Evolutionary conservation across 352 stramenopile genomes (phyloP), one percentile per base, ranked within the genome.

Genomic region (Globisporangium uncinulatum): DNA sequence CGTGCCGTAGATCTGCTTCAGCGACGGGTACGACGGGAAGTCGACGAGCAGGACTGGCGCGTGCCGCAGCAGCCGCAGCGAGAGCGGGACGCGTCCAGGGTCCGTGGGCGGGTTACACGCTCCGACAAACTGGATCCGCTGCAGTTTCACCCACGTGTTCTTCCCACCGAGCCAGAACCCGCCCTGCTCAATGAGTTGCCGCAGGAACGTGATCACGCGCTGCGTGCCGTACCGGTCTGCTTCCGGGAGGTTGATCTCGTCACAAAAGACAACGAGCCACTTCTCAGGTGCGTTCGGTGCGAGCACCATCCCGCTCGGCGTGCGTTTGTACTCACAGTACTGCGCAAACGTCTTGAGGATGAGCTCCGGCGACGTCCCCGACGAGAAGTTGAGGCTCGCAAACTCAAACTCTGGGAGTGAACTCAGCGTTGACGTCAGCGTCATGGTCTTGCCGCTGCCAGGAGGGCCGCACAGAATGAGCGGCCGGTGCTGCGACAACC

Each of bases 381-480:
- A 99, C 39, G 95, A 99, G 72, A 99, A 99, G 73, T 99, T 99
- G 31, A 99, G 85, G 57, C 91, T 98, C 10, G 95, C 97, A 51
- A 99, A 93, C 51, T 99, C 94, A 57, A 99, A 98, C 53, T 98
- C 92, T 44, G 97, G 95, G n/a, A 99, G 86, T 4, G 89, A 97
- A 61, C 97, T 96, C 36, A 99, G 87, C 9, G 97, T 97, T 32
- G 92, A 98, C 3, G 94, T 99, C 42, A 99, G 73, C 2, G 98
- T 99, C 97, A 99, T 99, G 3, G 97, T 99, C 67, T 99, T 99
- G 69, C 98, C 98, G 66, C 83, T 98, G n/a, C 97, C 97, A 3
- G 97, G 97, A 15, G 97, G 97, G 46, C 97, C 97, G 74, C 97
- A 99, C 19, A 99, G 77, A 67, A 99, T 98, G 0, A 99, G 66